These are phyloP conservation scores for Apocynum venetum DNA, from an alignment of 257 asterid species.

Conservation along the genomic window DNA sequence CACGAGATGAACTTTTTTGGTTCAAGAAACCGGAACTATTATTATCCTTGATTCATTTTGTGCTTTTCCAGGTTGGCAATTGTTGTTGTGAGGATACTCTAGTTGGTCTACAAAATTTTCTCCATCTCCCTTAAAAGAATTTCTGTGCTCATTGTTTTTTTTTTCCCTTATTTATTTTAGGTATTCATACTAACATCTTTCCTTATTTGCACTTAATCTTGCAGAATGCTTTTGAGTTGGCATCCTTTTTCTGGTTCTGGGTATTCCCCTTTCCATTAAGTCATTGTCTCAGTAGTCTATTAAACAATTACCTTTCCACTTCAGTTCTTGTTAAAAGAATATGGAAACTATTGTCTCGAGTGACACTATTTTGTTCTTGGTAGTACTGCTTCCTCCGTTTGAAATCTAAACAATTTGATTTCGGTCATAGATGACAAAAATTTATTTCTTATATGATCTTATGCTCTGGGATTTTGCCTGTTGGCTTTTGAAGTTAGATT, in stretches of 20 bases:
- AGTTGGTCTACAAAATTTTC: background rate
- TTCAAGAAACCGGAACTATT: slow-evolving; percentile 83
- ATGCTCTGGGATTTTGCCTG: background rate
- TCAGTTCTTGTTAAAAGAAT: background rate
- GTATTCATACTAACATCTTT: background rate
- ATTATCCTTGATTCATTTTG: slow-evolving; percentile 75
- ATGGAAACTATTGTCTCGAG: background rate
- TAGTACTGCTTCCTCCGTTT: background rate
- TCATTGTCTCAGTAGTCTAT: background rate
- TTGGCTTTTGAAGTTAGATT: background rate
- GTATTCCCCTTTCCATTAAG: slow-evolving; percentile 39
- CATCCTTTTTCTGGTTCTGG: slow-evolving; percentile 99
- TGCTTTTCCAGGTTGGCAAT: slow-evolving; percentile 86
- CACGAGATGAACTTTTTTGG: slow-evolving; percentile 94
- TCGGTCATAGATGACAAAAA: too few species aligned
- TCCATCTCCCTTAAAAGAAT: background rate
- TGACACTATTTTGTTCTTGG: background rate
- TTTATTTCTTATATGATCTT: background rate
- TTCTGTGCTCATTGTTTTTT: background rate
- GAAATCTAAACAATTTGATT: too few species aligned
- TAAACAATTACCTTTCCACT: background rate
- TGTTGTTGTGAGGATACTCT: slow-evolving; percentile 1
- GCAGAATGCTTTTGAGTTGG: slow-evolving; percentile 75
- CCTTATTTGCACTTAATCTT: slow-evolving; percentile 8
- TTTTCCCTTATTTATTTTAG: background rate